These are phyloP conservation scores for Talaromyces sp. DNA, from an alignment of 2,329 filamentous ascomycete species.

Conservation along the genomic window DNA sequence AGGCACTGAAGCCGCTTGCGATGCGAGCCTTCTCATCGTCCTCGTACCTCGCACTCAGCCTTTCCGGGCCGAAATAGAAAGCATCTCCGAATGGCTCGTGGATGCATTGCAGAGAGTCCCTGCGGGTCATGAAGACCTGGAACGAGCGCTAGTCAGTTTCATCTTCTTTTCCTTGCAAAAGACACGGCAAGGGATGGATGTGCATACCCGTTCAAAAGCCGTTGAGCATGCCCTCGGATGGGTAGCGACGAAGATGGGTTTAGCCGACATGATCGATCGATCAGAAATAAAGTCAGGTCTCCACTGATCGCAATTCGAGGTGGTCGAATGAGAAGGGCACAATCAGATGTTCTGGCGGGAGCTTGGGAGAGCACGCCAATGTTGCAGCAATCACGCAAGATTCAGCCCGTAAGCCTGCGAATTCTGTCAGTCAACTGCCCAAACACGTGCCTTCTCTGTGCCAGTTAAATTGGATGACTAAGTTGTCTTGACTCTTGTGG, in stretches of 20 bases:
- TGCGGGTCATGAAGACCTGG: constrained; percentile 93
- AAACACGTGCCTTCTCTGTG: background rate
- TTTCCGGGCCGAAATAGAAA: constrained; percentile 92
- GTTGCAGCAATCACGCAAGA: constrained; percentile 12
- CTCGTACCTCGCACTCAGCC: constrained; percentile 72
- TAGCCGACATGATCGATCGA: background rate
- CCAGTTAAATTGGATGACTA: background rate
- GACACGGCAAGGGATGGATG: constrained; percentile 2
- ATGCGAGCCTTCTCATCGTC: constrained; percentile 53
- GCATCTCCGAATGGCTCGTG: constrained; percentile 97
- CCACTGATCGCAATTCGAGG: background rate
- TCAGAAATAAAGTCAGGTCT: background rate
- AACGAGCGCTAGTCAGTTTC: constrained; percentile 2
- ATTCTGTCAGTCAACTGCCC: background rate
- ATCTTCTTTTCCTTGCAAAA: background rate
- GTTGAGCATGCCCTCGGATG: constrained; percentile 94
- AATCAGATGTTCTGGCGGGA: background rate
- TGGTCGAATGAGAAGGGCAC: constrained; percentile 1
- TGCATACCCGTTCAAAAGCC: constrained; percentile 83
- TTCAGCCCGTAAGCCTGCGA: constrained; percentile 6
- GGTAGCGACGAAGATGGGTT: constrained; percentile 83
- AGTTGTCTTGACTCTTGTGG: background rate
- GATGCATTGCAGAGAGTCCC: constrained; percentile 71
- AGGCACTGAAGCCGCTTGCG: constrained; percentile 41
- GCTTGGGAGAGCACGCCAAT: constrained; percentile 4